Evolutionary conservation across 805 yeast species (phyloP).

Genomic region (Candida easanensis): DNA sequence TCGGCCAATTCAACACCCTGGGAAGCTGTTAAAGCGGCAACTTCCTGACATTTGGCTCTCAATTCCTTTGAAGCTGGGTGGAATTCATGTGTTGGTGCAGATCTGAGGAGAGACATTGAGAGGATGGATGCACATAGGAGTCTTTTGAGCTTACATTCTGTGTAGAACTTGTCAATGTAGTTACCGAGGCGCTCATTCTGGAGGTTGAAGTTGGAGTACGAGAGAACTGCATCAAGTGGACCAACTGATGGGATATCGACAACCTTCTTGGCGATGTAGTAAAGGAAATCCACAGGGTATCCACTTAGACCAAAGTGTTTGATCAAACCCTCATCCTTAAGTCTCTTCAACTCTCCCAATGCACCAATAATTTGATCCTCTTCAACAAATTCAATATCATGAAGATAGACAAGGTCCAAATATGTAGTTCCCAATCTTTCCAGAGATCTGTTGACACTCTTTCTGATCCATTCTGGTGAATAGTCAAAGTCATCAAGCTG

Average conservation of each 20-base stretch:
- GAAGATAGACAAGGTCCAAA: constrained; percentile 80
- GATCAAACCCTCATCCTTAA: constrained; percentile 65
- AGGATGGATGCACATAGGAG: constrained; percentile 83
- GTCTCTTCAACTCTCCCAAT: constrained; percentile 50
- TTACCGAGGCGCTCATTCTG: constrained; percentile 62
- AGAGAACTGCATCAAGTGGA: constrained; percentile 68
- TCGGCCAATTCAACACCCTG: constrained; percentile 71
- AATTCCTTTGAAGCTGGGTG: constrained; percentile 75
- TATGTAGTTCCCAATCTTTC: constrained; percentile 63
- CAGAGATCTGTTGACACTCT: constrained; percentile 65
- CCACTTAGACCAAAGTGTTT: constrained; percentile 78
- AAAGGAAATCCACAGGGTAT: constrained; percentile 73
- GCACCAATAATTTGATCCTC: constrained; percentile 58
- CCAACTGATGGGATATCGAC: constrained; percentile 45
- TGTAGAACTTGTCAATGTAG: constrained; percentile 45
- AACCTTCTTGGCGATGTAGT: constrained; percentile 43
- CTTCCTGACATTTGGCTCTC: constrained; percentile 38
- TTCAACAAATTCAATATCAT: constrained; percentile 81
- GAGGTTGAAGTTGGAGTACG: constrained; percentile 78
- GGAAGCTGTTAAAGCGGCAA: constrained; percentile 37
- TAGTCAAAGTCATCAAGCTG: constrained; percentile 72
- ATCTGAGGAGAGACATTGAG: constrained; percentile 80
- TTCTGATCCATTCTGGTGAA: constrained; percentile 53
- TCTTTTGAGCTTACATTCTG: constrained; percentile 51
- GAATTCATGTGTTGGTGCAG: constrained; percentile 63